Base-by-base conservation (phyloP, 768 basidiomycete genomes). In the Leccinum truebloodii region DNA sequence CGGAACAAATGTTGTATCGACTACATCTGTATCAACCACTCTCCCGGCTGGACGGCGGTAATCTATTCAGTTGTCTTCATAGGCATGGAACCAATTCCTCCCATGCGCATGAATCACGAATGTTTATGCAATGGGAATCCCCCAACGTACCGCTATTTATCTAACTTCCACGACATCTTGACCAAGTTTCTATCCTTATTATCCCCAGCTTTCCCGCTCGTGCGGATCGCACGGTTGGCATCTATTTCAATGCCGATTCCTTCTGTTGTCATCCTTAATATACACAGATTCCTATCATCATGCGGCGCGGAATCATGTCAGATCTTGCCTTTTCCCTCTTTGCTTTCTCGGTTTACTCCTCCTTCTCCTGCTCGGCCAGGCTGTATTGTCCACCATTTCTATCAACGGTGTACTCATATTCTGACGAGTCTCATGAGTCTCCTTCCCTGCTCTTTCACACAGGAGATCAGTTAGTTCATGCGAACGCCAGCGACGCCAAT, bases 21-120 rank as follows among this genome's bases (percentile, higher is more conserved):
- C 63, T 65, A 72, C 63, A 67, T 62, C 66, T 74, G 73, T 74
- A 74, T 74, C 73, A 69, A 75, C 64, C 72, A 67, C 57, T 61
- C 64, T 59, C 66, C 60, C 61, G 58, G 65, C 65, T 65, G 68
- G 66, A 65, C 53, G 63, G 62, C 63, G 59, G 65, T 69, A 63
- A 74, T 67, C 65, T 75, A 75, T 73, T 63, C 62, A 56, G 64
- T 66, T 73, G 69, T 66, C 71, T 66, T 64, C 63, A 61, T 69
- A 67, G 61, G 67, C 63, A 70, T 65, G 72, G 60, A 63, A 63
- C 48, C 44, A 55, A 50, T 54, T 57, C 57, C 59, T 24, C 52
- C 61, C 63, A 61, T 63, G 59, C 69, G 55, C 63, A 67, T 55
- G 67, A 68, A 63, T 72, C 49, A 73, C 68, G 69, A 67, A 60